These are phyloP conservation scores for Cystofilobasidium ferigula DNA, from an alignment of 768 basidiomycete species.

Conservation along the genomic window DNA sequence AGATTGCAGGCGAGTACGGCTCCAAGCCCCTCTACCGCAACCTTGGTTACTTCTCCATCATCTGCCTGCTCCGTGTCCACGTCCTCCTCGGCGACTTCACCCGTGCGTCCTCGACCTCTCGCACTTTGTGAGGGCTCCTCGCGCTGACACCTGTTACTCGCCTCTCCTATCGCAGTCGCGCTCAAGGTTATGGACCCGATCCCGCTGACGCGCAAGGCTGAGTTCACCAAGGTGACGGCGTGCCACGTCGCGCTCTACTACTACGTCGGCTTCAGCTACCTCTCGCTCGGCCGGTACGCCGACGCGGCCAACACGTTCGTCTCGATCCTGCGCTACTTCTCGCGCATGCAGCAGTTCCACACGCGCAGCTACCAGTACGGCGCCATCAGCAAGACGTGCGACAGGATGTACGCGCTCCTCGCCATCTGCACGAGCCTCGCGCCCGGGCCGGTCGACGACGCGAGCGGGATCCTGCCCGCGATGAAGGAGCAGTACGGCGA, in stretches of 20 bases:
- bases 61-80: constrained; percentile 90
- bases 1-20: constrained; percentile 85
- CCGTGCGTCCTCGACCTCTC: constrained; percentile 30
- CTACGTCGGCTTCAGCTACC: constrained; percentile 93
- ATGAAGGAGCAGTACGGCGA: constrained; percentile 92
- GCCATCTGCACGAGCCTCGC: constrained; percentile 87
- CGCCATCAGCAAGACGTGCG: constrained; percentile 95
- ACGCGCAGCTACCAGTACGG: constrained; percentile 94
- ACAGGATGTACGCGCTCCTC: constrained; percentile 93
- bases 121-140: not conserved
- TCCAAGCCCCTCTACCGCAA: constrained; percentile 78
- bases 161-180: constrained; percentile 51
- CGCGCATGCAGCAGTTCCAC: constrained; percentile 93
- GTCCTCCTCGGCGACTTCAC: constrained; percentile 75
- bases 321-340: constrained; percentile 83
- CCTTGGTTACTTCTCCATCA: constrained; percentile 92
- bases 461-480: constrained; percentile 62
- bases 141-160: not conserved
- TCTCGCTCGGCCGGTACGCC: constrained; percentile 85
- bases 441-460: constrained; percentile 84
- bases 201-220: constrained; percentile 51
- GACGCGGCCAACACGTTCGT: constrained; percentile 93
- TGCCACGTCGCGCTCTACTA: constrained; percentile 44
- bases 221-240: constrained; percentile 50
- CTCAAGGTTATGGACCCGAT: constrained; percentile 91